A percentile compares a stretch with the other conserved stretches of the same genome.
These are phyloP conservation scores for Podospora comata DNA, from an alignment of 495 filamentous ascomycete genomes.

Conservation along the genomic window DNA sequence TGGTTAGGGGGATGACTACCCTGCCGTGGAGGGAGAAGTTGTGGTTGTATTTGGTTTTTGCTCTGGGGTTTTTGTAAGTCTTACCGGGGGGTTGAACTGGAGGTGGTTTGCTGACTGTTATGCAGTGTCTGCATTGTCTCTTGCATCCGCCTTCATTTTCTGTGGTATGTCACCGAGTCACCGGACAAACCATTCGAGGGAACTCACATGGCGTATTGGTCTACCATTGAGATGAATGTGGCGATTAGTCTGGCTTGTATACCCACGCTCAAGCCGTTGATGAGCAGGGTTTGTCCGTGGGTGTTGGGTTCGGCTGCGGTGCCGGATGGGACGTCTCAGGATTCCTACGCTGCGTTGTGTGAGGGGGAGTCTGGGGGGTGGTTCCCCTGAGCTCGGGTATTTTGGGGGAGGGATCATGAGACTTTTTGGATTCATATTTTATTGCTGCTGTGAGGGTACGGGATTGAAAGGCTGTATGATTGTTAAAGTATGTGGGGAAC, in stretches of 20 bases:
- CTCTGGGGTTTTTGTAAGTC: constrained; percentile 26
- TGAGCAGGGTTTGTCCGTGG: constrained; percentile 15
- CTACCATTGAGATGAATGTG: constrained; percentile 32
- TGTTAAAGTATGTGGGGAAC: too few relatives aligned
- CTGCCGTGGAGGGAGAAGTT: constrained; percentile 24
- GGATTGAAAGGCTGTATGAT: too few relatives aligned
- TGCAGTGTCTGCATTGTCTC: constrained; percentile 32
- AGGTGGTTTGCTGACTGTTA: too few relatives aligned
- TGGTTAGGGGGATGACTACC: constrained; percentile 21
- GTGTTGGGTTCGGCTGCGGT: background rate
- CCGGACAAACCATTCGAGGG: constrained; percentile 1
- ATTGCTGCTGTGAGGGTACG: too few relatives aligned
- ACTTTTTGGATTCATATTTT: background rate
- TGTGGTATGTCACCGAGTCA: constrained; percentile 24
- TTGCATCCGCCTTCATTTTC: constrained; percentile 26
- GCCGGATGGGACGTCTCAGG: too few relatives aligned
- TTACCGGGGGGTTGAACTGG: too few relatives aligned
- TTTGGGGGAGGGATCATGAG: too few relatives aligned
- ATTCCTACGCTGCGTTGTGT: background rate
- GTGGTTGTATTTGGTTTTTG: constrained; percentile 19
- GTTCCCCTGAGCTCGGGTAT: too few relatives aligned
- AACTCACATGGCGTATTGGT: constrained; percentile 27
- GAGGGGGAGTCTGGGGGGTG: too few relatives aligned
- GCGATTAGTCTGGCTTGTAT: constrained; percentile 34
- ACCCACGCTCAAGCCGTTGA: constrained; percentile 28